Base-by-base conservation (phyloP, 495 filamentous ascomycete genomes). In the Bacidia rubella region DNA sequence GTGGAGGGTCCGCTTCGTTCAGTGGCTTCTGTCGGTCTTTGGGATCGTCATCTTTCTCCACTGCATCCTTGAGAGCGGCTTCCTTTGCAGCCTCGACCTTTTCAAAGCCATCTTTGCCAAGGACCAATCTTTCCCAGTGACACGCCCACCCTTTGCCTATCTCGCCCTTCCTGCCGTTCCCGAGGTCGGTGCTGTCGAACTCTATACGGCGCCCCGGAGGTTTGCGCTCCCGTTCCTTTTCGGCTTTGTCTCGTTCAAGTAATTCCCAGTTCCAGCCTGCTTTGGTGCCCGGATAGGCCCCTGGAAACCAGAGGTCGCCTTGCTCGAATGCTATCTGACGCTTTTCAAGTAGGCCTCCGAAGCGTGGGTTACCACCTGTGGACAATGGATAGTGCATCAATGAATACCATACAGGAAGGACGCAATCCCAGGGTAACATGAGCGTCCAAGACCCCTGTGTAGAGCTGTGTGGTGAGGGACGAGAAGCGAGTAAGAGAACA, bases 361-460 rank as follows among this genome's bases (percentile, higher is more conserved):
- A 87, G 25, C 83, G 74, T 9, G 85, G 79, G 43, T 85, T 88
- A 1, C 84, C 79, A 22, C 87, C 85, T 11, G 81, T 82, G 2
- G 84, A 86, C 1, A 93, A 71, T 0, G 89, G 87, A 61, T 85
- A 90, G 61, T 86, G 86, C 77, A 95, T 82, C 11, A 98, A 60
- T 15, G 78, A 75, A 60, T 90, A 86, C 92, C 92, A 98, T 32
- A 97, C 68, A 1, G 88, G 81, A 20, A 74, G 66, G 25, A 96
- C 82, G 57, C 87, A 95, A 60, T 88, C 90, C 90, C 92, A 97
- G 0, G 92, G 92, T 2, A 92, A 70, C 26, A 97, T 72, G 1
- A 98, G 59, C 1, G 85, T 93, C 89, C 90, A 97, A 1, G 71
- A 79, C 0, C 85, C 83, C 43, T 82, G 81, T 1, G 66, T 63